Evolutionary conservation across 495 filamentous ascomycete species (phyloP).

Genomic region (Diplogelasinospora grovesii): DNA sequence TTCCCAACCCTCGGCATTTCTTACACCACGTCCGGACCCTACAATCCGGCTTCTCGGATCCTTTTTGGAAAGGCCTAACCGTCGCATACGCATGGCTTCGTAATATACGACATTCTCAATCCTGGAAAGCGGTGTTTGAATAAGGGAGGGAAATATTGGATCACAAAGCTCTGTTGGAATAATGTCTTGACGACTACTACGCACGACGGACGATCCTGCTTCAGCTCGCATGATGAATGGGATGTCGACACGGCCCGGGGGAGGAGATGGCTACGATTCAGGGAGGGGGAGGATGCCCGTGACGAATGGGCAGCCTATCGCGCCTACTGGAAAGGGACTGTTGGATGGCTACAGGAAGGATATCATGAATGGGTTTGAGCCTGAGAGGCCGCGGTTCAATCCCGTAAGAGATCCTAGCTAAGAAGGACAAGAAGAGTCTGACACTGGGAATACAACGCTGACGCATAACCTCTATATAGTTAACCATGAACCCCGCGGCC

Average conservation of each 20-base stretch:
- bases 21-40: background rate
- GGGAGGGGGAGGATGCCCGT: slow-evolving; percentile 7
- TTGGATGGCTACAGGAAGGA: slow-evolving; percentile 45
- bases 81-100: slow-evolving; percentile 12
- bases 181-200: slow-evolving; percentile 18
- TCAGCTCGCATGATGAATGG: slow-evolving; percentile 13
- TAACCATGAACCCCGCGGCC: slow-evolving; percentile 32
- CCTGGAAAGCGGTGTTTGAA: background rate
- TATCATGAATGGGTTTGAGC: slow-evolving; percentile 36
- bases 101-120: background rate
- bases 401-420: slow-evolving; percentile 41
- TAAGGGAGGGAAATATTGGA: background rate
- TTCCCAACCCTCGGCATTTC: background rate
- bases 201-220: slow-evolving; percentile 3
- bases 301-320: slow-evolving; percentile 8
- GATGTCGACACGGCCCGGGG: slow-evolving; percentile 12
- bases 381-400: slow-evolving; percentile 39
- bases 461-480: slow-evolving; percentile 17
- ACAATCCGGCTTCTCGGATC: no score
- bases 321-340: slow-evolving; percentile 29
- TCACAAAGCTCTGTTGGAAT: slow-evolving; percentile 10
- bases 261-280: slow-evolving; percentile 9
- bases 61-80: no score
- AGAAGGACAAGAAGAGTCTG: no score
- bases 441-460: no score